Conservation (phyloP, 148 eudicot genomes). For the Hydrangea macrophylla region DNA sequence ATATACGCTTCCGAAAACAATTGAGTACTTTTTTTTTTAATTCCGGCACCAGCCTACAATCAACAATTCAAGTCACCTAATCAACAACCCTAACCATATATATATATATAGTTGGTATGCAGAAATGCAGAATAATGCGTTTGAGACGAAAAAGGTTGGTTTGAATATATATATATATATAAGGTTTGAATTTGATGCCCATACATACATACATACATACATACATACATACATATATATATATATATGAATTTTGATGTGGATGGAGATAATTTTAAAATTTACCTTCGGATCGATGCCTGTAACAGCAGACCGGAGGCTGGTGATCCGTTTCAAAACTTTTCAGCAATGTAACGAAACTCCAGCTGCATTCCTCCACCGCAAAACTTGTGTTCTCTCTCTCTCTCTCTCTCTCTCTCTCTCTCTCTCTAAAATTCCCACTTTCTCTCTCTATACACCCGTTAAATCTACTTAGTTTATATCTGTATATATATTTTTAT, state of each 20-base stretch:
- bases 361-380: conserved; percentile 24
- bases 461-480: not conserved
- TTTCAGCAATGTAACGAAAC: conserved; percentile 32
- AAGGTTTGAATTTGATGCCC: not conserved
- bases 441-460: conserved; percentile 14
- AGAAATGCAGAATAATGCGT: no score
- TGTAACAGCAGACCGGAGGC: conserved; percentile 66
- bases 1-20: conserved; percentile 23
- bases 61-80: conserved; percentile 16
- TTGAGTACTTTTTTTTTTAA: conserved; percentile 22
- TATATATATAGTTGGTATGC: no score
- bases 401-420: conserved; percentile 13
- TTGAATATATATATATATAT: not conserved
- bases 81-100: not conserved
- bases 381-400: conserved; percentile 31
- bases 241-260: not conserved
- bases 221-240: not conserved
- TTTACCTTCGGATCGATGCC: conserved; percentile 63
- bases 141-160: no score
- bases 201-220: not conserved
- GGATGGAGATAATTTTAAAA: not conserved
- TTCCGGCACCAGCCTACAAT: conserved; percentile 64
- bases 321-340: conserved; percentile 36
- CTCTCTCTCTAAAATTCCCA: no score
- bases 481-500: not conserved